These are phyloP conservation scores for Ogataea philodendri DNA, from an alignment of 805 yeast species.

Conservation along the genomic window DNA sequence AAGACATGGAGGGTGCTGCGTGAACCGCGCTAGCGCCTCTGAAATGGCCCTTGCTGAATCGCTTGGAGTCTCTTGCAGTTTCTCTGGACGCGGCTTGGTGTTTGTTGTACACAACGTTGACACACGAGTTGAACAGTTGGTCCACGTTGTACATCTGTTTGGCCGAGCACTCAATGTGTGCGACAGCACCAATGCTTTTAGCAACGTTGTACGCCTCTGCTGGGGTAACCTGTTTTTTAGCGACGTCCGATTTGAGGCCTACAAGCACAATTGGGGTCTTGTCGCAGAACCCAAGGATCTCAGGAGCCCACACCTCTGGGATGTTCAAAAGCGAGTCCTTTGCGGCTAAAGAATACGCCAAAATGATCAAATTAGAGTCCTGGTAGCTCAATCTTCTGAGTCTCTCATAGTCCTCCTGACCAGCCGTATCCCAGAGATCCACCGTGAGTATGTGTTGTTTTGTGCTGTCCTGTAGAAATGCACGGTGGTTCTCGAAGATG, in stretches of 20 bases:
- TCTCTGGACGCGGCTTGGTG: conserved; percentile 14
- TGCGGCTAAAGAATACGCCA: conserved; percentile 73
- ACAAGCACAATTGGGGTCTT: conserved; percentile 73
- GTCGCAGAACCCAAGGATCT: conserved; percentile 78
- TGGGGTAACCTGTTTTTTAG: conserved; percentile 24
- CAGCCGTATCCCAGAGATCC: conserved; percentile 95
- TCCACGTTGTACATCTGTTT: conserved; percentile 62
- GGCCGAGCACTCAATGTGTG: conserved; percentile 80
- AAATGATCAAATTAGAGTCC: conserved; percentile 69
- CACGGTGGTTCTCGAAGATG: conserved; percentile 91
- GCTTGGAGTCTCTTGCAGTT: conserved; percentile 15
- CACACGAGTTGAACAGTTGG: conserved; percentile 59
- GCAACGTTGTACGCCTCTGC: conserved; percentile 29
- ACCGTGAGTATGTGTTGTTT: conserved; percentile 80
- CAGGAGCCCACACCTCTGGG: conserved; percentile 84
- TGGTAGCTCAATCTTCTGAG: conserved; percentile 85
- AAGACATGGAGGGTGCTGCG: conserved; percentile 6
- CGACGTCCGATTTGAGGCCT: conserved; percentile 82
- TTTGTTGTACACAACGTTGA: conserved; percentile 34
- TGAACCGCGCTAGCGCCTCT: conserved; percentile 20
- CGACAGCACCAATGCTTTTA: conserved; percentile 58
- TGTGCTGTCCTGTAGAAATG: conserved; percentile 88
- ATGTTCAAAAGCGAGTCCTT: conserved; percentile 66
- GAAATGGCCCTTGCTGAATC: conserved; percentile 25
- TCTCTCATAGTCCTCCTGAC: conserved; percentile 89